Base-by-base conservation (phyloP, 352 stramenopile species). In the Pythium graminicola region DNA sequence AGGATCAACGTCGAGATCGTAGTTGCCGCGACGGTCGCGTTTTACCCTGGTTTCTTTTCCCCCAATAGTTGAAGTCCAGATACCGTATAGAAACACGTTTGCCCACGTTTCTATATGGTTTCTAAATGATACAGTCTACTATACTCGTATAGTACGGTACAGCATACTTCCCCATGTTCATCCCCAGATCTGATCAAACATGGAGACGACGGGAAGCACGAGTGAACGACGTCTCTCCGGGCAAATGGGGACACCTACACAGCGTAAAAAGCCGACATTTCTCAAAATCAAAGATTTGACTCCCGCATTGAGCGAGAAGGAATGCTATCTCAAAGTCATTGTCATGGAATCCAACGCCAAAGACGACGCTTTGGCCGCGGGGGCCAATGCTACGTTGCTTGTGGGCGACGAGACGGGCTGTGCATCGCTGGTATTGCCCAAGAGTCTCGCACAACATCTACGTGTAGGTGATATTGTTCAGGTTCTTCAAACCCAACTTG, bases 311-410 rank as follows among this genome's bases (percentile, higher is more conserved):
- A 57, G 47, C 16, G 69, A 73, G 19, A 87, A 86, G 54, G 81
- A 92, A 39, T 64, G 69, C 46, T 83, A 74, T 44, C 60, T 87
- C 32, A 91, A 94, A 66, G 80, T 63, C 10, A 79, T 94, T 31
- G 80, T 88, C 49, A 73, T 94, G 66, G 84, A 94, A 55, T 81
- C 62, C 39, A 89, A 89, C 58, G 71, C 73, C 52, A 91, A 90
- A 65, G 81, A 92, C 51, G 81, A 94, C 36, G 60, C 62, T 8
- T 29, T 50, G 23, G 83, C 86, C 46, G 49, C 64, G 22, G 87
- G 75, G 59, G 79, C 72, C 31, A 91, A 91, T 66, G 84, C 80
- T 8, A 93, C 84, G 59, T 62, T 94, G 39, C 56, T 94, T 11
- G 73, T 93, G 19, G 84, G 79, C 33, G 84, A 94, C 64, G 84